phyloP scores from a whole-genome alignment of 2,329 filamentous ascomycete species.

The Talaromyces albobiverticillius region DNA sequence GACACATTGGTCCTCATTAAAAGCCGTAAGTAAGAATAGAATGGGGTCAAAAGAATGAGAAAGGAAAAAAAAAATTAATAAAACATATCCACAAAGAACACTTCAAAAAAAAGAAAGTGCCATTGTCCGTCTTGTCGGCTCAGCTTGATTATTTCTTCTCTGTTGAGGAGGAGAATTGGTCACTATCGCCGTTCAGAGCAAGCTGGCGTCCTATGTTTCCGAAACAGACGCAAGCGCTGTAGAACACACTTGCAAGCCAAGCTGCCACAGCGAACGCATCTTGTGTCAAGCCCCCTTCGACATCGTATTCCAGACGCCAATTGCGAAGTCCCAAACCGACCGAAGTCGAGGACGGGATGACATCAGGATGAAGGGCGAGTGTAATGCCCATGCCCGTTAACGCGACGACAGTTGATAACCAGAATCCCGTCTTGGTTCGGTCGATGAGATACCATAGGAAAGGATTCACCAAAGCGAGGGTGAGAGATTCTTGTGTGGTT shows the following conservation, averaged over 20 bases:
- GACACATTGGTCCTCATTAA: slow-evolving; percentile 5
- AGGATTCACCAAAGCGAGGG: slow-evolving; percentile 85
- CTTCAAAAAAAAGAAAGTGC: background rate
- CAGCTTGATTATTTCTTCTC: background rate
- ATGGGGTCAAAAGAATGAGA: background rate
- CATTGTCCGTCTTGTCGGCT: background rate
- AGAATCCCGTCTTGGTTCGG: slow-evolving; percentile 78
- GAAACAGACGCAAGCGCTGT: slow-evolving; percentile 93
- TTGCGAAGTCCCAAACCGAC: slow-evolving; percentile 27
- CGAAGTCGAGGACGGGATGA: slow-evolving; percentile 57
- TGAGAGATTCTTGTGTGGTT: slow-evolving; percentile 86
- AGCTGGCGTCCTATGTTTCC: slow-evolving; percentile 88
- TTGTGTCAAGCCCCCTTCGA: slow-evolving; percentile 40
- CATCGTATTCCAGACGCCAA: slow-evolving; percentile 28
- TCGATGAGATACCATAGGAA: slow-evolving; percentile 96
- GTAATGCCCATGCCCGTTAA: slow-evolving; percentile 70
- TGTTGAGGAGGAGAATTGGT: background rate
- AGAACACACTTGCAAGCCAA: slow-evolving; percentile 91
- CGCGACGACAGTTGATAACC: slow-evolving; percentile 72
- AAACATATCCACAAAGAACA: background rate
- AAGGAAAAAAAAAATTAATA: background rate
- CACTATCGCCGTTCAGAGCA: slow-evolving; percentile 42
- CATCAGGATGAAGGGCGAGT: slow-evolving; percentile 70
- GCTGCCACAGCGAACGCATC: slow-evolving; percentile 64
- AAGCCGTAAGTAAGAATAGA: background rate